Evolutionary conservation across 306 rosid genomes (phyloP).

Genomic region (Cucurbita pepo): DNA sequence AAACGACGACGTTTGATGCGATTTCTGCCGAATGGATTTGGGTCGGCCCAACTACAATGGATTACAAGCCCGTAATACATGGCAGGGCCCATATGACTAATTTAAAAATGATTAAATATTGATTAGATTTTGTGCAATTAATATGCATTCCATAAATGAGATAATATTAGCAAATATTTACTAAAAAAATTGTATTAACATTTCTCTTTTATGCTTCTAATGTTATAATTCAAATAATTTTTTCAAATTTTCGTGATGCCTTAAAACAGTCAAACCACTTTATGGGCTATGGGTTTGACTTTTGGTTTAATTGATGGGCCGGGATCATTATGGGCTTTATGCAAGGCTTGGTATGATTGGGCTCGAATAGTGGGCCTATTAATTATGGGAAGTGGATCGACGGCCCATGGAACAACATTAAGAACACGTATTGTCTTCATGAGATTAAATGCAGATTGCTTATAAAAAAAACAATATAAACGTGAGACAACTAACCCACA

Average conservation of each 20-base stretch:
- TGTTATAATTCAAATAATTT: too few species aligned
- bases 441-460: neutral
- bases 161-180: too few species aligned
- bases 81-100: neutral
- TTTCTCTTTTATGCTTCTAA: too few species aligned
- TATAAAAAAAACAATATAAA: neutral
- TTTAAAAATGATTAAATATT: neutral
- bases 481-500: neutral
- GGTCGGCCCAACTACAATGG: neutral
- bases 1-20: neutral
- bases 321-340: neutral
- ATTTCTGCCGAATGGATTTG: too few species aligned
- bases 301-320: neutral
- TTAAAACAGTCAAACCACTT: neutral
- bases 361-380: neutral
- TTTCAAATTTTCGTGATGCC: too few species aligned
- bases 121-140: too few species aligned
- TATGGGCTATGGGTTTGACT: neutral
- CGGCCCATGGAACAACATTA: neutral
- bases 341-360: neutral
- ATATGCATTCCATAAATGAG: too few species aligned
- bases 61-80: neutral
- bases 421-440: neutral
- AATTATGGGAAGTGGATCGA: neutral
- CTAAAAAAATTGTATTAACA: too few species aligned